Conservation (phyloP, 805 yeast genomes). For the Metschnikowia rubicola region DNA sequence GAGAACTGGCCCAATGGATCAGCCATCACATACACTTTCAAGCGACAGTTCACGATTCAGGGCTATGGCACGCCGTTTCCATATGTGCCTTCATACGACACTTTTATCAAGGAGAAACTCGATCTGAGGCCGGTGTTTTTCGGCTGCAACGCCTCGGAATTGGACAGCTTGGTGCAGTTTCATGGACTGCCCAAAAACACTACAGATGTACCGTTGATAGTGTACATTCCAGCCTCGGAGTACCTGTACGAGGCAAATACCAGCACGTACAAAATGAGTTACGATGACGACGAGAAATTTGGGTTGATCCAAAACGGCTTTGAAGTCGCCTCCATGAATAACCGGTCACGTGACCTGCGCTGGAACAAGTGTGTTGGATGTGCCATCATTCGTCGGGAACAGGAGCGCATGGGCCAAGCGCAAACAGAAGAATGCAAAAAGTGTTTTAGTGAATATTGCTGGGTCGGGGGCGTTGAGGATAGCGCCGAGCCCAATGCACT, state of each 20-base stretch:
- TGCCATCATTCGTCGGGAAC: constrained; percentile 24
- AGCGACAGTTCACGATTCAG: constrained; percentile 44
- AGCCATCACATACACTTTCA: constrained; percentile 53
- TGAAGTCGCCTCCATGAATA: constrained; percentile 19
- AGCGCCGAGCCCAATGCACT: constrained; percentile 11
- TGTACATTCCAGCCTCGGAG: constrained; percentile 17
- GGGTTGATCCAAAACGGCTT: constrained; percentile 21
- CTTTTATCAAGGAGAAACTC: constrained; percentile 6
- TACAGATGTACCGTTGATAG: constrained; percentile 23
- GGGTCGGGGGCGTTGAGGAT: constrained; percentile 18
- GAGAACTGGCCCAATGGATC: constrained; percentile 66
- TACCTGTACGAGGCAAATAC: constrained; percentile 20
- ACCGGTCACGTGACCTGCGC: constrained; percentile 17
- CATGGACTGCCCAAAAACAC: constrained; percentile 8
- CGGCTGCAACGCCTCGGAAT: constrained; percentile 15
- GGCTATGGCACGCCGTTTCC: constrained; percentile 19
- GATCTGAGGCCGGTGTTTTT: constrained; percentile 13
- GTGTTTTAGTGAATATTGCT: constrained; percentile 23
- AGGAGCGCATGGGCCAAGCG: constrained; percentile 20
- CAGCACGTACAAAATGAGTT: constrained; percentile 24
- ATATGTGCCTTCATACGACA: constrained; percentile 12
- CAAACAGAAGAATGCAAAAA: constrained; percentile 22
- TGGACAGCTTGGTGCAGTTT: constrained; percentile 7
- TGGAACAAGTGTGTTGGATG: constrained; percentile 27
- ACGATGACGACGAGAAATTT: constrained; percentile 16